Evolutionary conservation across 441 rosid species (phyloP).

Genomic region (Breynia disticha): DNA sequence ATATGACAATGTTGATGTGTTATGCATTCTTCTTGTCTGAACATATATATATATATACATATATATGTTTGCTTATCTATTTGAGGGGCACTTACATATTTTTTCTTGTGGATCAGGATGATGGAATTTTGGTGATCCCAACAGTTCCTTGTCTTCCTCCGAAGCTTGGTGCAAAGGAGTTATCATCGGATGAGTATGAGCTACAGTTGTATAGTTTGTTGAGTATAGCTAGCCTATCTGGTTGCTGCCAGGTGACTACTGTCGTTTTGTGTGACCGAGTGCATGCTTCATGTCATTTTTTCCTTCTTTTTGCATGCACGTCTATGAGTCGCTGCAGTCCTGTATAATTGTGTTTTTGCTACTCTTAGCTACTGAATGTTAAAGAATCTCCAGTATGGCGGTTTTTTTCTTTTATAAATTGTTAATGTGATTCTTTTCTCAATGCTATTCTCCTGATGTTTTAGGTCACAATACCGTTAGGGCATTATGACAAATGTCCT

Average conservation of each 20-base stretch:
- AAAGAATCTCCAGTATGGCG: too few relatives aligned
- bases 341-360: too few relatives aligned
- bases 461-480: slow-evolving; percentile 83
- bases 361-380: too few relatives aligned
- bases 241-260: slow-evolving; percentile 85
- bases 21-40: not conserved
- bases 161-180: slow-evolving; percentile 76
- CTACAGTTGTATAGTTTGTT: slow-evolving; percentile 44
- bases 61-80: not conserved
- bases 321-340: too few relatives aligned
- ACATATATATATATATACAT: not conserved
- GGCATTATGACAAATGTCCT: slow-evolving; percentile 70
- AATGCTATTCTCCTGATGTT: slow-evolving; percentile 13
- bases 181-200: slow-evolving; percentile 61
- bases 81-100: not conserved
- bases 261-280: slow-evolving; percentile 8
- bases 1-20: not conserved
- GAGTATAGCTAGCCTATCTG: slow-evolving; percentile 88
- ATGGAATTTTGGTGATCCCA: slow-evolving; percentile 81
- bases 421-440: slow-evolving; percentile 3
- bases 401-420: not conserved
- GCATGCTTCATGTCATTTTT: not conserved
- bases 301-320: not conserved
- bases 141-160: slow-evolving; percentile 70
- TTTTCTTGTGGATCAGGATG: slow-evolving; percentile 49